phyloP scores from a whole-genome alignment of 805 yeast genomes.

The Hanseniaspora hatyaiensis region DNA sequence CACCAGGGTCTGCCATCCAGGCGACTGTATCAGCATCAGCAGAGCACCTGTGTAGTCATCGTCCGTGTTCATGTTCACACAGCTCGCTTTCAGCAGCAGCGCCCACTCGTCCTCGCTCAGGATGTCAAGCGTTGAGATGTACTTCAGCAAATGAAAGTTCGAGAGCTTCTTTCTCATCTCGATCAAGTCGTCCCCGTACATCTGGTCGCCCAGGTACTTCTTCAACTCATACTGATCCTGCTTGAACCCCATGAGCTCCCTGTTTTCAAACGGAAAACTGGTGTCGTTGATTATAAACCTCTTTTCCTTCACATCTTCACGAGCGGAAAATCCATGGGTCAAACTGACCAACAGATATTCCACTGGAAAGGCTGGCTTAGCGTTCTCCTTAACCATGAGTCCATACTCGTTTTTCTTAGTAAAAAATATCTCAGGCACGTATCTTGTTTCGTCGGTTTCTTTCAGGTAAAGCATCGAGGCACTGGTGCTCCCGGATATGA shows the following conservation, averaged over 20 bases:
- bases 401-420: slow-evolving; percentile 79
- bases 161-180: slow-evolving; percentile 33
- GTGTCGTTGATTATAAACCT: slow-evolving; percentile 34
- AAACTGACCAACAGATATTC: slow-evolving; percentile 76
- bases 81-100: slow-evolving; percentile 40
- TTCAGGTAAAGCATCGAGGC: slow-evolving; percentile 78
- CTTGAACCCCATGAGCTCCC: slow-evolving; percentile 61
- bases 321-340: slow-evolving; percentile 82
- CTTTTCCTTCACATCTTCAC: slow-evolving; percentile 20
- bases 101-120: slow-evolving; percentile 45
- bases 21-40: slow-evolving; percentile 34
- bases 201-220: slow-evolving; percentile 33
- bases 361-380: slow-evolving; percentile 87
- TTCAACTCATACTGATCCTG: slow-evolving; percentile 53
- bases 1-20: slow-evolving; percentile 75
- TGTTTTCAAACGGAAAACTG: slow-evolving; percentile 65
- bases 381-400: slow-evolving; percentile 72
- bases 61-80: slow-evolving; percentile 35
- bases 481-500: slow-evolving; percentile 77
- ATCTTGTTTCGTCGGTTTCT: slow-evolving; percentile 57
- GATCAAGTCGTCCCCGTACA: slow-evolving; percentile 26
- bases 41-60: slow-evolving; percentile 31
- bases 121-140: slow-evolving; percentile 45
- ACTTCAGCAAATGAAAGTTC: slow-evolving; percentile 70
- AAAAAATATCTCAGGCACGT: slow-evolving; percentile 90